A percentile compares a stretch with the other conserved stretches of the same genome.
Evolutionary conservation across 2,329 filamentous ascomycete species (phyloP).

Genomic region (Sclerotiophoma versabilis): DNA sequence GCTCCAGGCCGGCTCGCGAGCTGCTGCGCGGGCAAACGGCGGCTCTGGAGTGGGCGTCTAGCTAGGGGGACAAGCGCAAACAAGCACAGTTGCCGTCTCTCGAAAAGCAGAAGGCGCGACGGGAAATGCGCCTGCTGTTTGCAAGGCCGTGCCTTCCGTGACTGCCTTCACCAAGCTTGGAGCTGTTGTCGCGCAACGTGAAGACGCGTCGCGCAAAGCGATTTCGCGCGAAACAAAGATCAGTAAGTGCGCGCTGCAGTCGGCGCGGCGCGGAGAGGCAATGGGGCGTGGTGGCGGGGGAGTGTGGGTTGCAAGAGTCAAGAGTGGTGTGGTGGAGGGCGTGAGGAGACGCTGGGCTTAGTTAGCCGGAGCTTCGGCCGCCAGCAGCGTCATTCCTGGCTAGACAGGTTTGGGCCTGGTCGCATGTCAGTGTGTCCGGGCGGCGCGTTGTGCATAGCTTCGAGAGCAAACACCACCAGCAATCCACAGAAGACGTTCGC

Average conservation of each 20-base stretch:
- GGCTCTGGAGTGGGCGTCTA: conserved; percentile 31
- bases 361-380: conserved; percentile 10
- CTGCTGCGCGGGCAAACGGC: conserved; percentile 30
- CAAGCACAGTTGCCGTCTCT: conserved; percentile 24
- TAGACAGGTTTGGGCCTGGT: conserved; percentile 10
- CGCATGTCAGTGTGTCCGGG: conserved; percentile 1
- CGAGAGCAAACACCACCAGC: not conserved
- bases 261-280: conserved; percentile 19
- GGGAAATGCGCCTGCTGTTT: conserved; percentile 27
- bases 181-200: conserved; percentile 24
- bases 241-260: conserved; percentile 17
- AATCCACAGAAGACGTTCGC: not conserved
- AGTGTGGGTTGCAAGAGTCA: conserved; percentile 31
- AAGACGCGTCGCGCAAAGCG: conserved; percentile 15
- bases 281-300: conserved; percentile 22
- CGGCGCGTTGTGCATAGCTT: conserved; percentile 3
- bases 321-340: conserved; percentile 42
- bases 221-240: conserved; percentile 4
- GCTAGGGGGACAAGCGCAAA: conserved; percentile 35
- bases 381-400: conserved; percentile 23
- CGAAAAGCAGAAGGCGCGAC: conserved; percentile 26
- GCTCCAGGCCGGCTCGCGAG: conserved; percentile 30
- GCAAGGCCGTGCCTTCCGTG: conserved; percentile 31
- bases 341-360: conserved; percentile 40
- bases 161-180: conserved; percentile 21